Base-by-base conservation (phyloP, 164 flowering plant genomes). In the Liquidambar formosana region DNA sequence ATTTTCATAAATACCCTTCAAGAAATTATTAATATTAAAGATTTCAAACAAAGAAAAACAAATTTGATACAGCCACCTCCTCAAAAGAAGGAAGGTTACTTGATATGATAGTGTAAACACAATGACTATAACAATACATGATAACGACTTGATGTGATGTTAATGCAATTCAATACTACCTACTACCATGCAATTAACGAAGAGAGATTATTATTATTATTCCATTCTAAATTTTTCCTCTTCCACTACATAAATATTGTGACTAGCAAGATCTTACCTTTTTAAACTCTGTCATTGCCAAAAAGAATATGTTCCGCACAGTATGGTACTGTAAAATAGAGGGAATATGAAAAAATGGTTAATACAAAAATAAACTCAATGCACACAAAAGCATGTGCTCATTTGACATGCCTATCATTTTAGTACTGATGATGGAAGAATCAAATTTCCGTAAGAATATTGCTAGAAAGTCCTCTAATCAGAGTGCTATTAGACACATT, bases 281-380 rank as follows among this genome's bases (percentile, higher is more conserved):
- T 73, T 61, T 44, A 66, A 95, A 93, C 74, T 95, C 97, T 52
- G 97, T 85, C 92, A 71, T 88, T 47, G 97, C 92, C 97, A 95
- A 73, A 70, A 77, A 91, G 44, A 93, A 83, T 65, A 90, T 63
- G 75, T 92, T 95, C 64, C 86, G 85, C 81, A 91, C 66, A 0
- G 80, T 68, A 68, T 92, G 91, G 78, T 92, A 92, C 99, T 95
- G 91, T 16, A 75, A 73, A n/a, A 60, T 13, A 63, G 78, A 61
- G 38, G 58, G 68, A 48, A 67, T 58, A 26, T 23, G 23, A 58
- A 27, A 45, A 10, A 65, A 48, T 14, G 13, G 48, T 64, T 70
- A 49, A 33, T 33, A 33, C 6, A 9, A 46, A 18, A 68, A 54
- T 22, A n/a, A 60, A 59, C 3, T 47, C 15, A 12, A 61, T 19